Evolutionary conservation across 257 asterid genomes (phyloP).

Genomic region (Fraxinus anomala): DNA sequence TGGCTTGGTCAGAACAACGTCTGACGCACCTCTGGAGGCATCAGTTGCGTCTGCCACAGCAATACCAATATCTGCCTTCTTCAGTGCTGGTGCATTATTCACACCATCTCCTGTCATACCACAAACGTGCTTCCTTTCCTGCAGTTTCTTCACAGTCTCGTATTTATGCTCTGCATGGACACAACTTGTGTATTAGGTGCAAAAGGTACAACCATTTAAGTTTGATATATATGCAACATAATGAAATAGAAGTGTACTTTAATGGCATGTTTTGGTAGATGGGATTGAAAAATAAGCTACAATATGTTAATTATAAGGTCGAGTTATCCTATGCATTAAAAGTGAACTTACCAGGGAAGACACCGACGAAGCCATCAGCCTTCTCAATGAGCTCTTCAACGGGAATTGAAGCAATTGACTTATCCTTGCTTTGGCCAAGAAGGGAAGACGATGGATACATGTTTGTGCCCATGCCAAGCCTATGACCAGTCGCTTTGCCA

Average conservation of each 20-base stretch:
- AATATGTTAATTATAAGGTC: background rate
- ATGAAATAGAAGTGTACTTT: too few species aligned
- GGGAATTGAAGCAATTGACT: too few species aligned
- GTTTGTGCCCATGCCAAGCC: too few species aligned
- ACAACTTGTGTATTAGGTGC: background rate
- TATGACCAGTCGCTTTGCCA: too few species aligned
- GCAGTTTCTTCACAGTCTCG: slow-evolving; percentile 75
- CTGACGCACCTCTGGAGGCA: slow-evolving; percentile 85
- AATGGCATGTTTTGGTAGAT: too few species aligned
- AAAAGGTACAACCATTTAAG: background rate
- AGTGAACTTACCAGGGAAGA: slow-evolving; percentile 31
- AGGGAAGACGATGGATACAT: too few species aligned
- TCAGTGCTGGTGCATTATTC: slow-evolving; percentile 81
- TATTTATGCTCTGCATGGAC: slow-evolving; percentile 63
- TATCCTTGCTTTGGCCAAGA: too few species aligned
- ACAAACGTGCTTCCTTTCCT: slow-evolving; percentile 73
- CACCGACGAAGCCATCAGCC: too few species aligned
- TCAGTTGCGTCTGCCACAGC: slow-evolving; percentile 87
- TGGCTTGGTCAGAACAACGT: slow-evolving; percentile 78
- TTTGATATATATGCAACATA: too few species aligned
- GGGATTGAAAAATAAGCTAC: too few species aligned
- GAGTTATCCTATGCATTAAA: background rate
- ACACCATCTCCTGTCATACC: slow-evolving; percentile 97
- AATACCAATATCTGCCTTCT: slow-evolving; percentile 81
- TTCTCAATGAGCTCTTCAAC: too few species aligned